phyloP scores from a whole-genome alignment of 73 alveolate genomes.

The Tetrahymena thermophila region DNA sequence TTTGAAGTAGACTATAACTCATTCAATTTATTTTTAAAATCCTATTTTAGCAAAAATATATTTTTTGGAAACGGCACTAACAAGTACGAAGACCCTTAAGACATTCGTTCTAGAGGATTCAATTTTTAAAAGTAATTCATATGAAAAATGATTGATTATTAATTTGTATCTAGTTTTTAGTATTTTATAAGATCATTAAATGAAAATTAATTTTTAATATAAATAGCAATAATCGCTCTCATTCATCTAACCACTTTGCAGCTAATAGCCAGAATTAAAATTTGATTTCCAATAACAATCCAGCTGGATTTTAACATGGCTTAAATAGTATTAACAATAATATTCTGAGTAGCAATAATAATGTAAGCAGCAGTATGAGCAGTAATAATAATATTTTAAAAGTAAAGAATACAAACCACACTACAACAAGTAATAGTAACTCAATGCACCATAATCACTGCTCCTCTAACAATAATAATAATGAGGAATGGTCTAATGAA shows the following conservation, averaged over 20 bases:
- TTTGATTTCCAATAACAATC: background rate
- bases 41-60: background rate
- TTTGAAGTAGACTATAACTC: background rate
- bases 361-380: background rate
- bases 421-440: background rate
- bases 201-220: background rate
- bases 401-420: background rate
- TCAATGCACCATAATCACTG: background rate
- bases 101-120: background rate
- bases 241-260: background rate
- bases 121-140: background rate
- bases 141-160: background rate
- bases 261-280: background rate
- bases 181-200: too few species aligned
- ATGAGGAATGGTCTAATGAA: background rate
- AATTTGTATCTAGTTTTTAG: background rate
- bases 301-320: background rate
- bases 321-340: background rate
- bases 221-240: background rate
- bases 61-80: background rate
- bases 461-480: slow-evolving; percentile 15
- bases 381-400: slow-evolving; percentile 5
- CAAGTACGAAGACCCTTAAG: background rate
- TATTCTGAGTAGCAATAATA: background rate
- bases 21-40: background rate